These are phyloP conservation scores for Bocquillonia castaneifolia DNA, from an alignment of 441 rosid species.

Conservation along the genomic window DNA sequence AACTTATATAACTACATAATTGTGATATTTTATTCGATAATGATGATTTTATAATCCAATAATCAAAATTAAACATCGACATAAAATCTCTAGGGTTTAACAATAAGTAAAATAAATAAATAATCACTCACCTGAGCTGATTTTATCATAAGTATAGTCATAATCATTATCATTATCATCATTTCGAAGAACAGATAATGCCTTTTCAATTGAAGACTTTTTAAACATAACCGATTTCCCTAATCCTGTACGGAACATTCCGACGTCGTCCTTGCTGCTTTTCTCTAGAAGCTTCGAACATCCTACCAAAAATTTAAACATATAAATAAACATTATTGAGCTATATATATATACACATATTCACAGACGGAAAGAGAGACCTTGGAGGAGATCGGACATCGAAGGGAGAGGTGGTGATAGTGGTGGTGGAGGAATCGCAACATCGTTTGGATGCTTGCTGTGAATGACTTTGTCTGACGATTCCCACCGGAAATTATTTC, in stretches of 20 bases:
- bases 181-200: conserved; percentile 48
- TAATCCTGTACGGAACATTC: conserved; percentile 57
- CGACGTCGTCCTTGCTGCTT: conserved; percentile 25
- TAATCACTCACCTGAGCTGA: conserved; percentile 28
- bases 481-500: conserved; percentile 58
- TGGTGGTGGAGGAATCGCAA: conserved; percentile 15
- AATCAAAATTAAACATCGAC: too few species aligned
- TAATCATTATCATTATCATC: conserved; percentile 26
- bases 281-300: conserved; percentile 52
- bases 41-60: too few species aligned
- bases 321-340: too few species aligned
- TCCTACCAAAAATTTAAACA: conserved; percentile 30
- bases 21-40: too few species aligned
- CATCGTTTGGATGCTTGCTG: conserved; percentile 15
- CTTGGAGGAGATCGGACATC: conserved; percentile 61
- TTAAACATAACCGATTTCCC: conserved; percentile 58
- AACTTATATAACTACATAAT: too few species aligned
- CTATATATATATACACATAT: not conserved
- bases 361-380: conserved; percentile 26
- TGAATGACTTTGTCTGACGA: conserved; percentile 30
- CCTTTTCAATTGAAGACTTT: conserved; percentile 60
- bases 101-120: not conserved
- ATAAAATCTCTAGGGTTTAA: not conserved
- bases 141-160: not conserved
- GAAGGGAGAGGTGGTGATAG: conserved; percentile 41